Base-by-base conservation (phyloP, 148 eudicot species). In the Rhododendron henanense region DNA sequence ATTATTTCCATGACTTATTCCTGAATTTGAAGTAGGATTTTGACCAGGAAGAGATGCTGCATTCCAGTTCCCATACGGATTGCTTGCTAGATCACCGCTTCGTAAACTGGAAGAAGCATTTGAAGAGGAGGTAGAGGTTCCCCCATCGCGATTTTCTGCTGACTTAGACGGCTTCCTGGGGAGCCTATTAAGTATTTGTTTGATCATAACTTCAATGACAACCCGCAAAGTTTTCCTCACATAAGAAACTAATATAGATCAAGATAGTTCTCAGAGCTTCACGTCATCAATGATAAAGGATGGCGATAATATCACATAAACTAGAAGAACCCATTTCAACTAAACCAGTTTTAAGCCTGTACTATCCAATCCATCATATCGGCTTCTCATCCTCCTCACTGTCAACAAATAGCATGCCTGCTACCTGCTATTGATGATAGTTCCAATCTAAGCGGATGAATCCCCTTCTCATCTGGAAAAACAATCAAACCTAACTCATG, bases 81-180 rank as follows among this genome's bases (percentile, higher is more conserved):
- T 88, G 75, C 81, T 85, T 50, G 89, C 85, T 14, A 86, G 50
- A 77, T 94, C 94, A 88, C 85, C 89, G 85, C 87, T 89, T 84
- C 90, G 92, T 5, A 93, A 88, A 89, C 89, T 87, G 59, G 90
- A 57, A 57, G 92, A 83, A 88, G 89, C 90, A 90, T 87, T 90
- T 10, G 93, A 90, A 45, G 93, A 89, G 75, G 87, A 88, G 81
- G 85, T 57, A 74, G 91, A 71, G 83, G 86, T 39, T 79, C 91
- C 92, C 35, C 92, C 89, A 87, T 94, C 96, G 6, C 93, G 96
- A 75, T 86, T 86, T 44, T 96, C 98, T 45, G 85, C 88, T 57
- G 93, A 88, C 93, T 94, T 96, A 75, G 93, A 90, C 53, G 94
- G 93, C 95, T 96, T 96, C 88, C 90, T 85, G 3, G 98, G 98